Evolutionary conservation across 164 flowering plant species (phyloP).

Genomic region (Pachysandra terminalis): DNA sequence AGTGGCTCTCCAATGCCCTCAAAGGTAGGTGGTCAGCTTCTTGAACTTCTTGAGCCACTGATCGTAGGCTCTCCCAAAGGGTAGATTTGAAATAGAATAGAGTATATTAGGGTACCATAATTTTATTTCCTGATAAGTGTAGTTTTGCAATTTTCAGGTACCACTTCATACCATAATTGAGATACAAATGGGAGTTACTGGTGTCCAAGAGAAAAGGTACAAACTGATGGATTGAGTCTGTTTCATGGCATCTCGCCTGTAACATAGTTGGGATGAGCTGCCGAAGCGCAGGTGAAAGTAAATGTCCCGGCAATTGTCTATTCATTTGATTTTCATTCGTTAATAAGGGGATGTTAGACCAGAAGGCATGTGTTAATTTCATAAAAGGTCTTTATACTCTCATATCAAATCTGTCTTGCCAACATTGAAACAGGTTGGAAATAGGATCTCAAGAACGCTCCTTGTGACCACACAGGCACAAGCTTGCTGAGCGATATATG

Average conservation of each 20-base stretch:
- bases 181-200: slow-evolving; percentile 98
- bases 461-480: no score
- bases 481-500: no score
- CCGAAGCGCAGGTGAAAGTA: neutral
- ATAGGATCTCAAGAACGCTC: no score
- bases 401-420: neutral
- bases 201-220: slow-evolving; percentile 95
- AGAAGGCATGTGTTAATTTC: neutral
- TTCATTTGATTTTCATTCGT: slow-evolving; percentile 18
- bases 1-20: no score
- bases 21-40: no score
- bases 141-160: slow-evolving; percentile 43
- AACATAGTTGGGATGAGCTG: neutral
- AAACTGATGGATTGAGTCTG: slow-evolving; percentile 81
- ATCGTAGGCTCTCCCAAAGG: no score
- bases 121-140: neutral
- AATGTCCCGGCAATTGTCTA: slow-evolving; percentile 5
- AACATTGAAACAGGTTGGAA: no score
- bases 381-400: neutral
- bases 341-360: slow-evolving; percentile 4
- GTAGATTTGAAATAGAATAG: no score
- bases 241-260: neutral
- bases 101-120: neutral
- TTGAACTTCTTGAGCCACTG: no score
- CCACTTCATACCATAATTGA: slow-evolving; percentile 97